These are phyloP conservation scores for Lumnitzera littorea DNA, from an alignment of 345 rosid species.

Conservation along the genomic window DNA sequence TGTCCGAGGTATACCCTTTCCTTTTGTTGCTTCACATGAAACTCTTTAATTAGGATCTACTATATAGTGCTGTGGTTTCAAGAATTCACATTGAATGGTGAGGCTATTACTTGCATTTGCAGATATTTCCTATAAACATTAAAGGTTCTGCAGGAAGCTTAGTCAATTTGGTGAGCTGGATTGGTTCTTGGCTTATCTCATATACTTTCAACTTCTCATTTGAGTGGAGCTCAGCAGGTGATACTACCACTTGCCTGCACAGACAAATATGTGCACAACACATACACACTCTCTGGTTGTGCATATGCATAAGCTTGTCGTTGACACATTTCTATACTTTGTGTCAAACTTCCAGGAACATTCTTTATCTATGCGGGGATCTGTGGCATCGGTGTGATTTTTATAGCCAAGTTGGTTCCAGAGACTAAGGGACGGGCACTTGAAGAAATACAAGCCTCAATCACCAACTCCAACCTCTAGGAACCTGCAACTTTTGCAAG, in stretches of 20 bases:
- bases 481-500: no score
- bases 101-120: conserved; percentile 5
- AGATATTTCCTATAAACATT: conserved; percentile 30
- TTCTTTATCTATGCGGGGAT: conserved; percentile 25
- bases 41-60: not conserved
- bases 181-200: conserved; percentile 18
- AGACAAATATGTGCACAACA: no score
- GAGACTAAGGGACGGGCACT: conserved; percentile 44
- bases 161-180: conserved; percentile 19
- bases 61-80: not conserved
- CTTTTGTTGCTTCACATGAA: not conserved
- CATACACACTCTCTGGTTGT: no score
- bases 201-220: conserved; percentile 23
- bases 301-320: no score
- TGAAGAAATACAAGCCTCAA: conserved; percentile 45
- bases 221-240: conserved; percentile 36
- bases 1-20: conserved; percentile 45
- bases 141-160: conserved; percentile 27
- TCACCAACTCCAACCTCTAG: not conserved
- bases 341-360: conserved; percentile 4
- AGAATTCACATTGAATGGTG: conserved; percentile 6
- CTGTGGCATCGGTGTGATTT: conserved; percentile 21
- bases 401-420: conserved; percentile 35
- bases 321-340: no score
- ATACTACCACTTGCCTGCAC: no score